Evolutionary conservation across 768 basidiomycete species (phyloP), one percentile per base, ranked within the genome.

Genomic region (Asterophora parasitica): DNA sequence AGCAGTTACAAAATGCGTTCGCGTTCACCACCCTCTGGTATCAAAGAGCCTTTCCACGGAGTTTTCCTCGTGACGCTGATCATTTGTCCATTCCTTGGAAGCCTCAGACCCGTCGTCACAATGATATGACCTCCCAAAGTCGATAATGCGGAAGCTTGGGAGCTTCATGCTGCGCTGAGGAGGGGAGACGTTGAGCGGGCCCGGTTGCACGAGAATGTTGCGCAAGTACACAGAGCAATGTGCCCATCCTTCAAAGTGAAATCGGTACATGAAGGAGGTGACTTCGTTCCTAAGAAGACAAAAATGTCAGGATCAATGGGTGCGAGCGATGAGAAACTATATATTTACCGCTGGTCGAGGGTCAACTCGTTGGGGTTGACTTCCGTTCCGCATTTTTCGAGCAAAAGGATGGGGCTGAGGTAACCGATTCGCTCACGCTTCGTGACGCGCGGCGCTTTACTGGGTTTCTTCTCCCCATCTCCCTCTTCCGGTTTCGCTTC

Each of bases 301-400:
- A 19, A 12, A 5, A 43, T 40, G 16, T 42, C 41, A 39, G 31
- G n/a, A n/a, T n/a, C n/a, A n/a, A n/a, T n/a, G n/a, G n/a, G n/a
- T n/a, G n/a, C n/a, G n/a, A n/a, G n/a, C n/a, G n/a, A n/a, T n/a
- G n/a, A n/a, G n/a, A 30, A 30, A 30, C 28, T 27, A 17, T 3
- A 36, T 20, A 37, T 62, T 49, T 36, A 72, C 71, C 52, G 58
- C 37, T 76, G 74, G 40, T 78, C 77, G 3, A 53, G 2, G 0
- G 50, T 63, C 34, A 75, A 58, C 4, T 44, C 15, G 0, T 50
- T n/a, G 0, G 63, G 33, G 0, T 59, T 42, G 4, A 74, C 57
- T 8, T 62, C 58, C 3, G 4, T 41, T 2, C 74, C 74, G 44
- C 75, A 76, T 36, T 72, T 54, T 55, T 77, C 74, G 0, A 76